A percentile compares a stretch with the other conserved stretches of the same genome.
These are phyloP conservation scores for Castanopsis chinensis DNA, from an alignment of 306 rosid species.

Conservation along the genomic window DNA sequence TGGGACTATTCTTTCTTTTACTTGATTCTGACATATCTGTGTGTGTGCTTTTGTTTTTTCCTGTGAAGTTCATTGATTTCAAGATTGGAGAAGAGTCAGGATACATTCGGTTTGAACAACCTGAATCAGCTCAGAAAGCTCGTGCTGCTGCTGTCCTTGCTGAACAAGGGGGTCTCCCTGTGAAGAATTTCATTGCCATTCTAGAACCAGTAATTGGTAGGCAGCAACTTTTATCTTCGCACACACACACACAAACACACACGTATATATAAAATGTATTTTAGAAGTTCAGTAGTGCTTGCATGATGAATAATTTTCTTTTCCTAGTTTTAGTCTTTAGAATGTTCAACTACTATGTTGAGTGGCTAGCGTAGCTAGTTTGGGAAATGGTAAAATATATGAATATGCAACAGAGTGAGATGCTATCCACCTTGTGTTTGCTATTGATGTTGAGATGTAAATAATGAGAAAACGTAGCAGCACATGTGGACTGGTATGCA, in stretches of 20 bases:
- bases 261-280: background rate
- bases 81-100: conserved; percentile 85
- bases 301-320: background rate
- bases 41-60: background rate
- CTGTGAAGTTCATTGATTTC: conserved; percentile 70
- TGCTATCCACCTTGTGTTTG: background rate
- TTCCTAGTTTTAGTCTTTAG: background rate
- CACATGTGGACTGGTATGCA: background rate
- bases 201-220: conserved; percentile 82
- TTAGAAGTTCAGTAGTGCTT: background rate
- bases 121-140: conserved; percentile 85
- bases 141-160: conserved; percentile 85
- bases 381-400: background rate
- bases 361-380: background rate
- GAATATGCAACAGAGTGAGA: background rate
- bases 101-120: conserved; percentile 69
- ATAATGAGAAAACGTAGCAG: background rate
- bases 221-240: conserved; percentile 1
- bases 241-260: too few relatives aligned
- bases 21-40: conserved; percentile 16
- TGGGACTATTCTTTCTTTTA: background rate
- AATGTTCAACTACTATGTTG: background rate
- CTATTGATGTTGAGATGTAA: background rate
- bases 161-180: conserved; percentile 66
- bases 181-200: conserved; percentile 65